Evolutionary conservation across 1,139 yeast species (phyloP).

Genomic region (Suhomyces anneliseae): DNA sequence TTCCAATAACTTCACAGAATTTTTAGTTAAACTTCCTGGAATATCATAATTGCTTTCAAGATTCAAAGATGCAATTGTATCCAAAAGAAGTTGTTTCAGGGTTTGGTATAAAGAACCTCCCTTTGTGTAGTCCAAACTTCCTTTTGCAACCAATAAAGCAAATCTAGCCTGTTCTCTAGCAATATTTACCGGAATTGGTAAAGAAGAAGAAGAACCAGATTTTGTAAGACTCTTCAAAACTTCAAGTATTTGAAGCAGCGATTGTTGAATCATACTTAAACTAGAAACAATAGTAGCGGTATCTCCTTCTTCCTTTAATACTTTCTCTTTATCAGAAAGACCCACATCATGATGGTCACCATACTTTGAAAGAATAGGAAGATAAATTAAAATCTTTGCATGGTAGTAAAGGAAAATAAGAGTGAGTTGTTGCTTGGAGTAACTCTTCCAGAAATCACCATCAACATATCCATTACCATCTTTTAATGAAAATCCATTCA

Average conservation of each 20-base stretch:
- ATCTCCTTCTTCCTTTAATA: conserved; percentile 29
- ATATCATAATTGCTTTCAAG: conserved; percentile 51
- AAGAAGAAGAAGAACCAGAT: conserved; percentile 34
- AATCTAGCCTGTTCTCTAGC: conserved; percentile 68
- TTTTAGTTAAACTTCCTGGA: conserved; percentile 61
- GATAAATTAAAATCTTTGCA: conserved; percentile 75
- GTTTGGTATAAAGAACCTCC: conserved; percentile 80
- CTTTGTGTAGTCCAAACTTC: conserved; percentile 77
- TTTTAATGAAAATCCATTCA: conserved; percentile 55
- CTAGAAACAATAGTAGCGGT: conserved; percentile 36
- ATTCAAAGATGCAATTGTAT: conserved; percentile 49
- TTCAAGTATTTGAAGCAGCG: conserved; percentile 65
- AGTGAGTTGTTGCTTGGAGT: conserved; percentile 54
- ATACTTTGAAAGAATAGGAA: conserved; percentile 63
- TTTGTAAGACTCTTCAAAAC: conserved; percentile 53
- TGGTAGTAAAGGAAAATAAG: conserved; percentile 71
- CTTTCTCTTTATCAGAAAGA: conserved; percentile 40
- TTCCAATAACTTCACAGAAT: conserved; percentile 57
- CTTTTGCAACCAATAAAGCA: conserved; percentile 71
- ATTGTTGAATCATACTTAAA: conserved; percentile 71
- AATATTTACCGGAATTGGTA: conserved; percentile 73
- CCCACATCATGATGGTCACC: conserved; percentile 50
- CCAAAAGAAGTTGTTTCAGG: conserved; percentile 55
- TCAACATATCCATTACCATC: conserved; percentile 27
- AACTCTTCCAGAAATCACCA: conserved; percentile 33